Conservation (phyloP, 1,284 basidiomycete genomes). For the Thelephora terrestris region DNA sequence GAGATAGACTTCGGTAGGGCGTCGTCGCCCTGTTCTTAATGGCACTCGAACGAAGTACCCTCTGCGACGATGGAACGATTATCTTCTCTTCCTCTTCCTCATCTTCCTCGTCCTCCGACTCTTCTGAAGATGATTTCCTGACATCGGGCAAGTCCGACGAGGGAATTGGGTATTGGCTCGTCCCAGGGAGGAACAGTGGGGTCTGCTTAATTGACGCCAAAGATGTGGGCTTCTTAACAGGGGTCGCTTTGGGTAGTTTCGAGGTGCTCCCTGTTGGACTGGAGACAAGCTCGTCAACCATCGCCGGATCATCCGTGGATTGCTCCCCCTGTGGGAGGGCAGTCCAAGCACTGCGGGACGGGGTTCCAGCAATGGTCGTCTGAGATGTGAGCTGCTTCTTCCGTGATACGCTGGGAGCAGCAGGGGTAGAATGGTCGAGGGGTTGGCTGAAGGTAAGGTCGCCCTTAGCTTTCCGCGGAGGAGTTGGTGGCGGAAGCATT, state of each 20-base stretch:
- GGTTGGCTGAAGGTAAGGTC: not conserved
- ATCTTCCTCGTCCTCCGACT: conserved; percentile 26
- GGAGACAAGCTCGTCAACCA: conserved; percentile 29
- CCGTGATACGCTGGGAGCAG: not conserved
- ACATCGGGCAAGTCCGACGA: conserved; percentile 8
- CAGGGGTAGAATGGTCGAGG: not conserved
- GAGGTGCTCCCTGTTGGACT: conserved; percentile 21
- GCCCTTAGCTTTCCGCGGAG: not conserved
- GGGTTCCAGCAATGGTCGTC: not conserved
- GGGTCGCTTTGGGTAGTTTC: conserved; percentile 6
- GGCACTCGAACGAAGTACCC: conserved; percentile 12
- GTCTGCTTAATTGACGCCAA: conserved; percentile 1
- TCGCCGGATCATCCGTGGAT: conserved; percentile 13
- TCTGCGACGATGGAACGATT: conserved; percentile 18
- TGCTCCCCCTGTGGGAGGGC: conserved; percentile 5
- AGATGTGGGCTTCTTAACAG: conserved; percentile 13
- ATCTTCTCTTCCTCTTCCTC: conserved; percentile 17
- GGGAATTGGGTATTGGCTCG: conserved; percentile 16
- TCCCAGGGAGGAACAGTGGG: conserved; percentile 23
- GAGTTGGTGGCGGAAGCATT: not conserved
- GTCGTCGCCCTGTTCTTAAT: conserved; percentile 12
- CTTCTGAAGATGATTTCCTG: conserved; percentile 22
- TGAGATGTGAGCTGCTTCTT: not conserved
- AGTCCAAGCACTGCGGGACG: conserved; percentile 3
- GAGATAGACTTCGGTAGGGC: conserved; percentile 38